Base-by-base conservation (phyloP, 129 eudicot species). In the Flaveria brownii region DNA sequence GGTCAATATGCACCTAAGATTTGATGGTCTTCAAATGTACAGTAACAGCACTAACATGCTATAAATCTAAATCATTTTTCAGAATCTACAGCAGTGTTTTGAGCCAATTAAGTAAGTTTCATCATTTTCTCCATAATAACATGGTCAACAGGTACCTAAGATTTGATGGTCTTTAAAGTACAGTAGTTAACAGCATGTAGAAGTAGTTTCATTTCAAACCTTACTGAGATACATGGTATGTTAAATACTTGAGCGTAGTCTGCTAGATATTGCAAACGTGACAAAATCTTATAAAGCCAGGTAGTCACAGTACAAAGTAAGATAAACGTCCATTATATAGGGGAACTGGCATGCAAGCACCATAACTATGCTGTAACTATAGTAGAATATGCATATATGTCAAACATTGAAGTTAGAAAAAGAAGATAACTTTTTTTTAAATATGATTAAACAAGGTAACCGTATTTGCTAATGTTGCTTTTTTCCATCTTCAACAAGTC, bases 141-240 rank as follows among this genome's bases (percentile, higher is more conserved):
- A 26, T 13, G 41, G 10, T 6, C 67, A 61, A 61, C 42, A 45
- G 22, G 23, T 45, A 55, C 56, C 16, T 8, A 41, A 50, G 43
- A 6, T 26, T 51, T 52, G n/a, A 4, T 71, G 7, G 47, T n/a
- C 28, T 15, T 71, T 50, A 50, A 5, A 15, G 49, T 16, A 9
- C 16, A 0, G 15, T 16, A 50, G 63, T 52, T 71, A 52, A n/a
- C 9, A 51, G 49, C 47, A 71, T 11, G 43, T 71, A 42, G 25
- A 55, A 71, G 46, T 71, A 71, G 75, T 72, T 54, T 72, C 64
- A n/a, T 33, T 71, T 51, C 46, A 52, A n/a, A 60, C 45, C 0
- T 73, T 55, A 72, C 20, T 17, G 13, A 20, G 56, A 73, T 54
- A 54, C 51, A 33, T 17, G 51, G 76, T 77, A 15, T n/a, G 23